Conservation (phyloP, 805 yeast species). For the Metschnikowia vanudenii region DNA sequence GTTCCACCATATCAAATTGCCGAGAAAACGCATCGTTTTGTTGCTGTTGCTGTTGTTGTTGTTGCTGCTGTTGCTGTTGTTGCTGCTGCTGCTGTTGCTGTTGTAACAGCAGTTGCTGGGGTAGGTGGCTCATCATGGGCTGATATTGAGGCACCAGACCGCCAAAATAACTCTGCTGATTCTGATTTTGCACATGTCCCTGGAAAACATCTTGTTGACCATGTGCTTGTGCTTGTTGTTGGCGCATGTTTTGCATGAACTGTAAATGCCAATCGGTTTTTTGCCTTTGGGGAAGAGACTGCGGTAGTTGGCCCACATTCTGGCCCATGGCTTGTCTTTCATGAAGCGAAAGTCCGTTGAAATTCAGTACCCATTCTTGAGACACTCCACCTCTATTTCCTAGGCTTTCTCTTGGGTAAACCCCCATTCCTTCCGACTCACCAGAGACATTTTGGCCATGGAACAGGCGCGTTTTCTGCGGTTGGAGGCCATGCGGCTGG, state of each 20-base stretch:
- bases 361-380: constrained; percentile 18
- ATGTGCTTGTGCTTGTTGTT: neutral
- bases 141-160: neutral
- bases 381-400: too few relatives aligned
- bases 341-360: constrained; percentile 16
- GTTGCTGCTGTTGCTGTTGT: constrained; percentile 13
- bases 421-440: neutral
- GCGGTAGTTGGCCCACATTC: too few relatives aligned
- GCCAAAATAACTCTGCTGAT: neutral
- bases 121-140: constrained; percentile 4
- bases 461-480: neutral
- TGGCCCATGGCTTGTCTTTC: neutral
- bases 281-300: too few relatives aligned
- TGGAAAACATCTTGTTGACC: too few relatives aligned
- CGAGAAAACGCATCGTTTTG: constrained; percentile 27
- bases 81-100: constrained; percentile 11
- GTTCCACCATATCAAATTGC: constrained; percentile 35
- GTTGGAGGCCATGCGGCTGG: constrained; percentile 1
- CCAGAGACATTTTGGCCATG: constrained; percentile 18
- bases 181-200: neutral
- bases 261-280: constrained; percentile 28
- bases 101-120: neutral
- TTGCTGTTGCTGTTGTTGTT: constrained; percentile 21
- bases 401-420: neutral
- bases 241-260: constrained; percentile 21